Conservation (phyloP, 2,329 filamentous ascomycete species). For the Raffaelea albimanens region DNA sequence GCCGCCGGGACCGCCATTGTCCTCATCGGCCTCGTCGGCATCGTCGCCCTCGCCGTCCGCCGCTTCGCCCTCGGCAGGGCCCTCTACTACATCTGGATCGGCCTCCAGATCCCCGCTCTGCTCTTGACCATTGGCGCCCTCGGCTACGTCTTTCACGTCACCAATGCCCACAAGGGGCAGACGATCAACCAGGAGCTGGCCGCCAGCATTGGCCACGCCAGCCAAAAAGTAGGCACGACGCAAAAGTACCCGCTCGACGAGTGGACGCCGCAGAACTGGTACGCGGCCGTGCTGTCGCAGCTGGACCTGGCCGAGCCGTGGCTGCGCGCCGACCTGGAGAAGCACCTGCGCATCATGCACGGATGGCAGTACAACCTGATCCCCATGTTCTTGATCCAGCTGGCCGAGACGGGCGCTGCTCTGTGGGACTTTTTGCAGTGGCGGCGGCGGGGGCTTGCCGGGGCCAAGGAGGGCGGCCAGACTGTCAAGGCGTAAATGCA, state of each 20-base stretch:
- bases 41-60: constrained; percentile 18
- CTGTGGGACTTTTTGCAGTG: constrained; percentile 6
- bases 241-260: constrained; percentile 18
- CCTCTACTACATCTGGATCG: constrained; percentile 25
- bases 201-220: background rate
- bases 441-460: background rate
- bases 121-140: constrained; percentile 26
- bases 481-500: background rate
- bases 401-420: constrained; percentile 11
- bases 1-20: constrained; percentile 28
- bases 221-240: constrained; percentile 8
- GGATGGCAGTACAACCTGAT: constrained; percentile 29
- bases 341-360: constrained; percentile 20
- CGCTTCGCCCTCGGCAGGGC: background rate
- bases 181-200: constrained; percentile 21
- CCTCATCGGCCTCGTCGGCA: constrained; percentile 23
- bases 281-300: constrained; percentile 20
- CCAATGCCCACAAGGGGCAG: constrained; percentile 19
- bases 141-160: constrained; percentile 25
- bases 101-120: constrained; percentile 22
- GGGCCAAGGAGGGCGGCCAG: background rate
- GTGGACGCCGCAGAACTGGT: constrained; percentile 32
- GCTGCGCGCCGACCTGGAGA: constrained; percentile 16
- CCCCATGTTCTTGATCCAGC: constrained; percentile 16
- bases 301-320: constrained; percentile 18